A percentile compares a stretch with the other conserved stretches of the same genome.
Conservation (phyloP, 2,329 filamentous ascomycete species). For the Penicillium palitans region DNA sequence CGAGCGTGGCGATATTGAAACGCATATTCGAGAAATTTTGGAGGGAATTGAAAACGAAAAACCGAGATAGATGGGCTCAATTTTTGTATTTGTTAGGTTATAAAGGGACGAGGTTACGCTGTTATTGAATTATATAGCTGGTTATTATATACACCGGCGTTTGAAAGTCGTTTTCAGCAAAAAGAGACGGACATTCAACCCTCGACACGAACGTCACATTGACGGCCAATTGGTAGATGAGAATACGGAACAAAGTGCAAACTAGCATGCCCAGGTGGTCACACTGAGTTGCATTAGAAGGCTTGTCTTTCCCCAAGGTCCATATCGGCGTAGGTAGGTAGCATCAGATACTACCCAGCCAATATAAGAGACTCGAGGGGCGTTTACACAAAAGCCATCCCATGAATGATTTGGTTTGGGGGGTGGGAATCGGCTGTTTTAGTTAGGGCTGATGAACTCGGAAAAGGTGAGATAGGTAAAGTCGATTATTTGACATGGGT, state of each 20-base stretch:
- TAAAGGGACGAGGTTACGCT: neutral
- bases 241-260: neutral
- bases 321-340: neutral
- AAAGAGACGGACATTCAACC: neutral
- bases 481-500: constrained; percentile 26
- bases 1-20: constrained; percentile 9
- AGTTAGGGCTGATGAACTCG: neutral
- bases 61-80: neutral
- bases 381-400: neutral
- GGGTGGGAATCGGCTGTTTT: neutral
- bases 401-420: neutral
- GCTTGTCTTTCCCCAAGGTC: neutral
- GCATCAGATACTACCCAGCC: neutral
- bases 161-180: neutral
- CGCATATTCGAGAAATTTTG: constrained; percentile 14
- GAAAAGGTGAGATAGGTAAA: neutral
- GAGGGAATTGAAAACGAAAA: neutral
- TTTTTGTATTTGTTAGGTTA: neutral
- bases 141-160: neutral
- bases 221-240: neutral
- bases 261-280: neutral
- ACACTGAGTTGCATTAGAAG: constrained; percentile 18
- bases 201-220: constrained; percentile 11
- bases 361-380: neutral
- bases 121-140: neutral